Percentiles rank a stretch among this genome's conserved stretches.
Conservation (phyloP, 2,329 filamentous ascomycete genomes). For the Plectosphaerella cucumerina region DNA sequence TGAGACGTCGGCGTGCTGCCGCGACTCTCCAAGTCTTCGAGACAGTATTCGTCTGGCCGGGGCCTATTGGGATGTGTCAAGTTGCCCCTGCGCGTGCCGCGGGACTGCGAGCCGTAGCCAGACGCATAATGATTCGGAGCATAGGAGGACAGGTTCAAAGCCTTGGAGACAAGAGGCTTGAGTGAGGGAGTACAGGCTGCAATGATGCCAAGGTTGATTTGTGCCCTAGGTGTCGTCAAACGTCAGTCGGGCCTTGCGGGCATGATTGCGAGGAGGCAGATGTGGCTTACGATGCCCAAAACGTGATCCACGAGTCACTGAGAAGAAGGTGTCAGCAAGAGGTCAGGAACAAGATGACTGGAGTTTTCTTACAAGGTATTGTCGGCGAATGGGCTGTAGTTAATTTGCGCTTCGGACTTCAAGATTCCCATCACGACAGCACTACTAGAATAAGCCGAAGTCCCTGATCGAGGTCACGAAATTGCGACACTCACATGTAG, state of each 20-base stretch:
- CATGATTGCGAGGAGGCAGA: too few relatives aligned
- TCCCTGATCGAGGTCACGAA: background rate
- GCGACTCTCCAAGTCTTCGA: too few relatives aligned
- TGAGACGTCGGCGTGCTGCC: too few relatives aligned
- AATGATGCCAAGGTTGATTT: conserved; percentile 34
- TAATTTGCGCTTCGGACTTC: conserved; percentile 13
- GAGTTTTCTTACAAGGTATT: too few relatives aligned
- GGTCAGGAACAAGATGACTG: too few relatives aligned
- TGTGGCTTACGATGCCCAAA: conserved; percentile 16
- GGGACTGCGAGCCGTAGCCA: too few relatives aligned
- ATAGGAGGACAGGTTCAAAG: conserved; percentile 17
- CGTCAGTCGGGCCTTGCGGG: background rate
- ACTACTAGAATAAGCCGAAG: conserved; percentile 5
- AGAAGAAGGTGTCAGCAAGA: conserved; percentile 19
- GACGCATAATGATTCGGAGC: conserved; percentile 3
- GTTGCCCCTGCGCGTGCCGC: too few relatives aligned
- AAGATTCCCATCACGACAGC: conserved; percentile 22
- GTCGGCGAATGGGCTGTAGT: too few relatives aligned
- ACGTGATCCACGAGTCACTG: conserved; percentile 18
- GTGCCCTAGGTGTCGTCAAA: conserved; percentile 25
- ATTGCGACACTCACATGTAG: conserved; percentile 18
- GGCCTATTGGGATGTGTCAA: too few relatives aligned
- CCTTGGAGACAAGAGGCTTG: conserved; percentile 27
- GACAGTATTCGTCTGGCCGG: too few relatives aligned
- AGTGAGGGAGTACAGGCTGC: conserved; percentile 34